Base-by-base conservation (phyloP, 345 rosid species). In the Eucalyptus caleyi region DNA sequence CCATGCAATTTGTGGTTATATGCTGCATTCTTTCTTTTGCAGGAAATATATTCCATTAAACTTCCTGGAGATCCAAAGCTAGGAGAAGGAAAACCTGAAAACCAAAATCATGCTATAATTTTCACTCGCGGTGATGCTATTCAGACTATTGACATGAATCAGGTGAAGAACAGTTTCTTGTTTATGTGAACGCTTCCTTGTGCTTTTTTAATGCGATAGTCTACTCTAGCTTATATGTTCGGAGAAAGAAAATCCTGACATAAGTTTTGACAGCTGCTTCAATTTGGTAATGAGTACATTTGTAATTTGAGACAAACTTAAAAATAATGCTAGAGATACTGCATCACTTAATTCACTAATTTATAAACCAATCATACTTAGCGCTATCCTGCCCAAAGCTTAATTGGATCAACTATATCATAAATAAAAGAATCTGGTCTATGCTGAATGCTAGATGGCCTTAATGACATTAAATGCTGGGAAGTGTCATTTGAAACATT, bases 81-180 rank as follows among this genome's bases (percentile, higher is more conserved):
- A 91, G 99, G 99, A 81, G 99, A 97, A 93, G 99, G 99, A 91
- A 97, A 97, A 92, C 99, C 99, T 88, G 99, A 97, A 92, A 97
- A 97, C 92, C 99, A 97, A 94, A 97, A 97, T 89, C 99, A 97
- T 93, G 98, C 99, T 19, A 95, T 97, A 34, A 87, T 97, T 88
- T 97, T 97, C 92, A 97, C 99, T 67, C 99, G 99, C 13, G 99
- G 99, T 77, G 97, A 97, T 92, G 99, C 99, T 91, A 94, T 97
- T 90, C 99, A 97, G 91, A 97, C 99, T 77, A 97, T 97, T 89
- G 99, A 97, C 94, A 97, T 97, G 99, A 97, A 97, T 92, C 99
- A 97, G 99, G 99, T 97, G 86, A 87, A 86, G 49, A 44, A 86
- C 86, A 69, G 87, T 49, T 91, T 50, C 40, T 34, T 87, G 30